phyloP scores from a whole-genome alignment of 345 rosid species.

The Reutealis trisperma region DNA sequence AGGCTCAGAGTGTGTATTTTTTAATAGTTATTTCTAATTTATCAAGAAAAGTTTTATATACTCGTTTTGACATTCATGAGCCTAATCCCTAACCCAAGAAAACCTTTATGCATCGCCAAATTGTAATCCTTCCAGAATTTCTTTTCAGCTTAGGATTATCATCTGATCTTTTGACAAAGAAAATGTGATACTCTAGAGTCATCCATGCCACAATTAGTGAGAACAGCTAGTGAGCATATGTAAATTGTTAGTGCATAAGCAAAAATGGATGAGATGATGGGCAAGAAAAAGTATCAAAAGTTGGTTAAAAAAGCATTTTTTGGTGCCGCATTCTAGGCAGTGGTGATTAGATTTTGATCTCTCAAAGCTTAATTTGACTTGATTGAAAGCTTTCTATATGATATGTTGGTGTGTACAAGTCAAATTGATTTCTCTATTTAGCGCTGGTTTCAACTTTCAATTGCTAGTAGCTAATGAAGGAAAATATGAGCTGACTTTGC shows the following conservation, averaged over 20 bases:
- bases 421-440: neutral
- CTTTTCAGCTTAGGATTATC: neutral
- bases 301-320: neutral
- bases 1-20: too few relatives aligned
- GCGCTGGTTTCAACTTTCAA: constrained; percentile 9
- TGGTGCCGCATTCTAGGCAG: neutral
- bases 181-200: neutral
- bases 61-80: too few relatives aligned
- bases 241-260: neutral
- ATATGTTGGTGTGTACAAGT: neutral
- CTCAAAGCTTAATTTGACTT: neutral
- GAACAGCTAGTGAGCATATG: neutral
- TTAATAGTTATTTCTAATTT: too few relatives aligned
- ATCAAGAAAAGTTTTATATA: too few relatives aligned
- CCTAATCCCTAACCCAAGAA: too few relatives aligned
- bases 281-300: neutral
- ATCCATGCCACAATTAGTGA: neutral
- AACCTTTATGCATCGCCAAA: too few relatives aligned
- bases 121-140: too few relatives aligned
- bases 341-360: neutral
- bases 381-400: neutral
- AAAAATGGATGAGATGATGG: neutral
- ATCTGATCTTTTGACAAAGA: neutral
- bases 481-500: constrained; percentile 1
- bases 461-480: constrained; percentile 10